These are phyloP conservation scores for Diaporthe amygdali DNA, from an alignment of 2,329 filamentous ascomycete genomes.

Conservation along the genomic window DNA sequence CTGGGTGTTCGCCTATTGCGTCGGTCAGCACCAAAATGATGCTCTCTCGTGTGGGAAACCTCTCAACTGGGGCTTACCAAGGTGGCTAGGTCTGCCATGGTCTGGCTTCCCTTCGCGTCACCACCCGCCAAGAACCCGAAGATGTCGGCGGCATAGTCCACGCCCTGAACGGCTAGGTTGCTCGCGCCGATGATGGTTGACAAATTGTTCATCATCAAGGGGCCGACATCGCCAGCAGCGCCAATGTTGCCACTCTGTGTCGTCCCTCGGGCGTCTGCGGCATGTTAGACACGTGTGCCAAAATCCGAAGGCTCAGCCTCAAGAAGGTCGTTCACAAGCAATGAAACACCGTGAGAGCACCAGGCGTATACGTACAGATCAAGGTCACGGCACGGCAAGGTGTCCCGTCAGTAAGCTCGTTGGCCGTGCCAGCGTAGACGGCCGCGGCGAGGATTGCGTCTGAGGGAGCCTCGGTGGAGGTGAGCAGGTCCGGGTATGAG, in stretches of 20 bases:
- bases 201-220: constrained; percentile 31
- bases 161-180: constrained; percentile 32
- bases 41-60: no score
- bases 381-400: constrained; percentile 23
- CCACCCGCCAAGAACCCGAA: constrained; percentile 32
- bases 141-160: constrained; percentile 32
- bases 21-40: neutral
- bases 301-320: neutral
- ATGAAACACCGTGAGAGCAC: neutral
- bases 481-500: neutral
- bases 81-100: constrained; percentile 21
- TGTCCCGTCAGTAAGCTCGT: constrained; percentile 24
- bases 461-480: neutral
- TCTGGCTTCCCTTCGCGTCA: constrained; percentile 27
- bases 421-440: constrained; percentile 7
- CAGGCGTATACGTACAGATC: constrained; percentile 1
- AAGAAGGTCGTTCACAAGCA: no score
- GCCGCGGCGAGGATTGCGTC: neutral
- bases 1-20: constrained; percentile 15
- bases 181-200: constrained; percentile 21
- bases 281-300: neutral
- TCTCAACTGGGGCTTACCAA: neutral
- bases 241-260: constrained; percentile 25
- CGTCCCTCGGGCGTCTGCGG: constrained; percentile 19
- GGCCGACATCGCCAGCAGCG: constrained; percentile 29